Evolutionary conservation across 352 stramenopile species (phyloP).

Genomic region (Phytophthora lateralis): DNA sequence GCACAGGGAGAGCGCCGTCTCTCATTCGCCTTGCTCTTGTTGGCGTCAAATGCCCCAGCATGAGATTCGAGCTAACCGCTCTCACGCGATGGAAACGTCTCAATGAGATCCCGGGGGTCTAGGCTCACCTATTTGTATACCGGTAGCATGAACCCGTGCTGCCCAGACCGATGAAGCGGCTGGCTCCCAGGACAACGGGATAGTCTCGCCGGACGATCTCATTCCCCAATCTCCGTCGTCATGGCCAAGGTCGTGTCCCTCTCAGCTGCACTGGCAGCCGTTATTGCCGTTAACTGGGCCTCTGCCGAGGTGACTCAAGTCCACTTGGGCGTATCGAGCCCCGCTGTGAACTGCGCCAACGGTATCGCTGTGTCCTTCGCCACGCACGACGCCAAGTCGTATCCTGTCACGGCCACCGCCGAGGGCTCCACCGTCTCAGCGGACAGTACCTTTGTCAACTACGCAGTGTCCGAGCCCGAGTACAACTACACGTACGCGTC

Average conservation of each 20-base stretch:
- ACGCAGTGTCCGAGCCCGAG: slow-evolving; percentile 41
- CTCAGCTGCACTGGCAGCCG: slow-evolving; percentile 13
- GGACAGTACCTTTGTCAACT: slow-evolving; percentile 41
- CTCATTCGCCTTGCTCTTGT: neutral
- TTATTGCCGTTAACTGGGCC: slow-evolving; percentile 22
- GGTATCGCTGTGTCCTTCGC: slow-evolving; percentile 53
- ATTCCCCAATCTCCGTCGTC: slow-evolving; percentile 29
- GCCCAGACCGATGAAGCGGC: slow-evolving; percentile 20
- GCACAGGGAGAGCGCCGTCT: neutral
- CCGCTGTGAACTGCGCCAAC: slow-evolving; percentile 37
- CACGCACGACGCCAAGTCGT: slow-evolving; percentile 31
- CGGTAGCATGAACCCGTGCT: neutral
- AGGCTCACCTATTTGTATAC: too few species aligned
- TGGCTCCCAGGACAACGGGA: slow-evolving; percentile 13
- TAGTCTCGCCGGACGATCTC: slow-evolving; percentile 11
- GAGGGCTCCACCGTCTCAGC: slow-evolving; percentile 19
- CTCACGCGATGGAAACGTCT: slow-evolving; percentile 20
- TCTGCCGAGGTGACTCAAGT: slow-evolving; percentile 51
- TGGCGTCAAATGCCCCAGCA: neutral
- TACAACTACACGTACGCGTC: slow-evolving; percentile 62
- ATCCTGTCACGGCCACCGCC: slow-evolving; percentile 36
- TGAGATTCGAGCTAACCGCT: slow-evolving; percentile 4
- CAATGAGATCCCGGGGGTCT: slow-evolving; percentile 20
- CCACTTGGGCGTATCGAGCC: slow-evolving; percentile 46
- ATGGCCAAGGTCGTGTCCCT: slow-evolving; percentile 30